Evolutionary conservation across 2,329 filamentous ascomycete genomes (phyloP).

Genomic region (Zymoseptoria tritici): DNA sequence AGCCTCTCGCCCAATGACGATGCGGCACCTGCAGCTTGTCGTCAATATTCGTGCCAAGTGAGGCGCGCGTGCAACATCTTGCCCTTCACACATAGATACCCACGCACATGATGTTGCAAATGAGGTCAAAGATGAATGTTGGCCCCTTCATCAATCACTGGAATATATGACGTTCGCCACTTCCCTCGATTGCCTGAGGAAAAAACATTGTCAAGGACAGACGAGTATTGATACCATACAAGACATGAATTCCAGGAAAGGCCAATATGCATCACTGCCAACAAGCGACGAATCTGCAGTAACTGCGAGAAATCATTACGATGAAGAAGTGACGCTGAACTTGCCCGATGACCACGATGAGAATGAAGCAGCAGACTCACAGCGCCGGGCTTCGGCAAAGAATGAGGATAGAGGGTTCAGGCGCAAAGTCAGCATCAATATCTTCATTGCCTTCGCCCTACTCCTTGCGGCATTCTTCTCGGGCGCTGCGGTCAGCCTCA

Average conservation of each 20-base stretch:
- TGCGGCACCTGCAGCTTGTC: not conserved
- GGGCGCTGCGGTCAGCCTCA: not conserved
- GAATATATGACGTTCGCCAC: not conserved
- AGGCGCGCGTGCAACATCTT: not conserved
- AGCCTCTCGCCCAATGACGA: not conserved
- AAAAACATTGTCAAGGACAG: not conserved
- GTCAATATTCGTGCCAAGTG: not conserved
- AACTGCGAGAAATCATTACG: not conserved
- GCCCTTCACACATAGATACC: not conserved
- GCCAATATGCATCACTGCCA: not conserved
- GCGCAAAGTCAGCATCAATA: not conserved
- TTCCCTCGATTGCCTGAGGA: not conserved
- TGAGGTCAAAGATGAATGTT: not conserved
- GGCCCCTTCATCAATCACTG: not conserved
- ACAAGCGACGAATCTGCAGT: not conserved
- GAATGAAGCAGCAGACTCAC: not conserved
- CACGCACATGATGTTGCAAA: not conserved
- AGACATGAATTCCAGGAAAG: not conserved
- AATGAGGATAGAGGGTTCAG: not conserved
- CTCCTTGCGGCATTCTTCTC: not conserved
- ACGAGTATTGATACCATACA: not conserved
- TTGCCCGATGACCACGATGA: not conserved
- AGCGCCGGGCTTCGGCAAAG: not conserved
- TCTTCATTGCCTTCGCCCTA: not conserved
- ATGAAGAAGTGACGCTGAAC: not conserved